Base-by-base conservation (phyloP, 331 rosid genomes). In the Cydonia oblonga region DNA sequence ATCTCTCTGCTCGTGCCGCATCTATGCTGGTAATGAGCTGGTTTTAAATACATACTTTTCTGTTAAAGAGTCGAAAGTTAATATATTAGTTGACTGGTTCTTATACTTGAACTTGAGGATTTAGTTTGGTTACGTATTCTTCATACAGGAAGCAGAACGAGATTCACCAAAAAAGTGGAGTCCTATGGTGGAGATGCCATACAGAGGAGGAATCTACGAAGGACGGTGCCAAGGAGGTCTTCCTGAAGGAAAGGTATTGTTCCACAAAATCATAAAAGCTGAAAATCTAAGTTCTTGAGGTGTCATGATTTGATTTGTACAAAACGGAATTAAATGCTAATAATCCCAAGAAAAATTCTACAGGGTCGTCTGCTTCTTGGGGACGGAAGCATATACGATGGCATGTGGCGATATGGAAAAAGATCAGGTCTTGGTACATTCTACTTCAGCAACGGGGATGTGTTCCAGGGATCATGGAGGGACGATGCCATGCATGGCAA, bases 221-320 rank as follows among this genome's bases (percentile, higher is more conserved):
- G 98, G 97, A 42, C 85, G 97, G 46, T 93, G 97, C 85, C 95
- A 89, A 84, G 98, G 98, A 75, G 98, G 98, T 74, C 89, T 91
- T 49, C 98, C 98, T 16, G 97, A 93, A 88, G 98, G 97, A 51
- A 93, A 91, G 96, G 97, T 92, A 81, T 35, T 28, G 62, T 71
- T 70, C 68, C 67, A 5, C 24, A 67, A 63, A 33, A 68, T 64
- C 53, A 35, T 35, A 64, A 25, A 56, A 64, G 64, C 57, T 12
- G 24, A 64, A 64, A 52, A 38, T 64, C 26, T 51, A 23, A 29
- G 13, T 12, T 56, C 74, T 42, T 18, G n/a, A 62, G 30, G 56
- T 38, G 58, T 38, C 62, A 9, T 49, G n/a, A 28, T 71, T 19
- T 53, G 66, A 73, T 63, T 32, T 72, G 65, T 49, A 61, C 20